Base-by-base conservation (phyloP, 2,329 filamentous ascomycete species). In the Fonsecaea pugnacius region DNA sequence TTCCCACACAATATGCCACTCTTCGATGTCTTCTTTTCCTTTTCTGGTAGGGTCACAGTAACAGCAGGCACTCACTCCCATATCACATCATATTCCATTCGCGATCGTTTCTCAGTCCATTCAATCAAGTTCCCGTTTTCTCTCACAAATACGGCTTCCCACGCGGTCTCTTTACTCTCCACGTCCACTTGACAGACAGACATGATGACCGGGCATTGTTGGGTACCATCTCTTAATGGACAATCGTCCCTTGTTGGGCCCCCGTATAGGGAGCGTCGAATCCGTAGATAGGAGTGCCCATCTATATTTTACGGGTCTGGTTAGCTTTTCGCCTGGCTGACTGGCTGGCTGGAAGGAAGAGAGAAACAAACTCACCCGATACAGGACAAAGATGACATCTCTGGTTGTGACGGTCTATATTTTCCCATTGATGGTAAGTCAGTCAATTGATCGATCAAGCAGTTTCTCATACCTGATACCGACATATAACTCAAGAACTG, bases 271-370 rank as follows among this genome's bases (percentile, higher is more conserved):
- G 43, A 48, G 43, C 18, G 12, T 67, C 64, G 35, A 72, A 72
- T 0, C 70, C 70, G 24, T 71, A 72, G 9, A 72, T 36, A 0
- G 69, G 65, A 0, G 6, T 62, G 0, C 67, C 69, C 48, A 72
- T 62, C 71, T 72, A 43, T 14, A 30, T n/a, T 8, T 32, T 18
- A 38, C n/a, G 35, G 14, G 38, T 1, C 46, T 8, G 3, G n/a
- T 60, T 40, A 35, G 27, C 27, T 10, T 56, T 9, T 36, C n/a
- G 24, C 35, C 16, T 27, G 3, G 27, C 27, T 30, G 27, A 1
- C 27, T 30, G 4, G 27, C 27, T 30, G 27, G 27, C 27, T 30
- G 27, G 27, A 30, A 30, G 27, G 27, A 5, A 54, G 5, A 16
- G 53, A n/a, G 16, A 59, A 46, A 32, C 30, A 14, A 12, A 58